Conservation (phyloP, 441 rosid genomes). For the Populus hybrid region DNA sequence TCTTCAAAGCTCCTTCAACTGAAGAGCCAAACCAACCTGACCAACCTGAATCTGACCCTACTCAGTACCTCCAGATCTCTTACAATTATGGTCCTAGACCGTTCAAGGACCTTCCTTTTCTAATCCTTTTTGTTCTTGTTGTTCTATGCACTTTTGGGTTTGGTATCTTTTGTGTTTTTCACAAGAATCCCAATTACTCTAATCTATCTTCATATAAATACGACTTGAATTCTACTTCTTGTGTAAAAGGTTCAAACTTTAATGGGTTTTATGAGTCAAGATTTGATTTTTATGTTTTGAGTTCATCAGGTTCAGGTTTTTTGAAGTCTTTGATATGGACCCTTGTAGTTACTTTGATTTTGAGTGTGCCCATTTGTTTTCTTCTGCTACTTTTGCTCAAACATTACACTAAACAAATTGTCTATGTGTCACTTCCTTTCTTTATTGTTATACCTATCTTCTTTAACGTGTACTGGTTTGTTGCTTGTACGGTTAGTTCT, state of each 20-base stretch:
- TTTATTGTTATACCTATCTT: constrained; percentile 62
- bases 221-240: constrained; percentile 51
- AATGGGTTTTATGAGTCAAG: not conserved
- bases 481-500: constrained; percentile 69
- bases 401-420: constrained; percentile 74
- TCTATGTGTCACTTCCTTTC: constrained; percentile 74
- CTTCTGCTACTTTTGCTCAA: constrained; percentile 59
- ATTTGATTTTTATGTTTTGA: constrained; percentile 17
- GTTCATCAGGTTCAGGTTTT: constrained; percentile 34
- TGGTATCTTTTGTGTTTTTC: constrained; percentile 58
- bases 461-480: constrained; percentile 81
- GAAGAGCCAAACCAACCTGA: constrained; percentile 37
- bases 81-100: constrained; percentile 64
- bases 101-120: constrained; percentile 69
- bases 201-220: constrained; percentile 51
- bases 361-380: constrained; percentile 70
- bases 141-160: constrained; percentile 55
- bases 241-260: constrained; percentile 42
- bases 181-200: constrained; percentile 49
- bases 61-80: constrained; percentile 80
- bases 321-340: constrained; percentile 55
- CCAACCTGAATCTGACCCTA: constrained; percentile 51
- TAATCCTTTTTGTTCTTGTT: constrained; percentile 51
- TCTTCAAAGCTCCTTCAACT: constrained; percentile 41
- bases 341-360: constrained; percentile 55